phyloP scores from a whole-genome alignment of 2,329 filamentous ascomycete genomes.

The Alternaria solani region DNA sequence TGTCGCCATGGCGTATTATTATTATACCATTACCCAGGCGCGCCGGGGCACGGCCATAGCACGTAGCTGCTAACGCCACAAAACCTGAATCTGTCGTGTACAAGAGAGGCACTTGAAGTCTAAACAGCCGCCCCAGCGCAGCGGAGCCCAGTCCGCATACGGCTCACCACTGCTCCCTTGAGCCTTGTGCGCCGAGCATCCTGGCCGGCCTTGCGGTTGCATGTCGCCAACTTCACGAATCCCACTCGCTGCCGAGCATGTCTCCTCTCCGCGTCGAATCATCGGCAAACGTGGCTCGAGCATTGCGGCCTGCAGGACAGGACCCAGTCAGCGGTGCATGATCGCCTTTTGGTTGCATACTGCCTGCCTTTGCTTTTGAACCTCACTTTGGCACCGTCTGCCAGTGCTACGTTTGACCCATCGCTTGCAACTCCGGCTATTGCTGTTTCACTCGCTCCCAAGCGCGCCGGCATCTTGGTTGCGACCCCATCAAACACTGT shows the following conservation, averaged over 20 bases:
- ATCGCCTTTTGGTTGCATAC: constrained; percentile 20
- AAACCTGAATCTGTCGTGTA: constrained; percentile 28
- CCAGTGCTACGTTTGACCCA: constrained; percentile 15
- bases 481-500: constrained; percentile 15
- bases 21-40: background rate
- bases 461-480: constrained; percentile 2
- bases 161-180: constrained; percentile 14
- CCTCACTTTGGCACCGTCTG: background rate
- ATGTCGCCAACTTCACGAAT: constrained; percentile 23
- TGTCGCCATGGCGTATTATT: constrained; percentile 4
- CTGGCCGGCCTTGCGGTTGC: constrained; percentile 11
- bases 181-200: constrained; percentile 16
- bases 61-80: constrained; percentile 26
- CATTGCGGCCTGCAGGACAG: constrained; percentile 9
- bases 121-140: constrained; percentile 26
- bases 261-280: constrained; percentile 29
- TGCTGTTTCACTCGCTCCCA: constrained; percentile 10
- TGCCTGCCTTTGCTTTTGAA: constrained; percentile 7
- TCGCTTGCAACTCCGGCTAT: background rate
- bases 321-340: constrained; percentile 9
- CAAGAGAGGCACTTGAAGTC: constrained; percentile 10
- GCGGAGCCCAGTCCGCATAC: constrained; percentile 25
- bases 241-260: constrained; percentile 7
- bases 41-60: constrained; percentile 25
- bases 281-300: constrained; percentile 25